Conservation (phyloP, 1,284 basidiomycete genomes). For the Flammula alnicola region DNA sequence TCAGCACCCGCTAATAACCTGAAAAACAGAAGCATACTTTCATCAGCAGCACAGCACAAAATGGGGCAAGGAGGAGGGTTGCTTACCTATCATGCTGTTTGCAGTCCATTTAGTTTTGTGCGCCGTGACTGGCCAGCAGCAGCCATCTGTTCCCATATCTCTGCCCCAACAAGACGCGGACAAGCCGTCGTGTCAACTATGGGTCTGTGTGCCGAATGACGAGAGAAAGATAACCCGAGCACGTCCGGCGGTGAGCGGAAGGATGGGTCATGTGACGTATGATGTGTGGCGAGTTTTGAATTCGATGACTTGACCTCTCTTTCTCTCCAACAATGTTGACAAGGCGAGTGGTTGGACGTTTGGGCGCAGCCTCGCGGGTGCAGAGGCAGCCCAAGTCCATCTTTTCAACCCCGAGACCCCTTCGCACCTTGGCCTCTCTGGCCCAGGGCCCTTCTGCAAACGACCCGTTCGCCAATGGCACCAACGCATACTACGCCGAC, state of each 20-base stretch:
- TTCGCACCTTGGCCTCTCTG: conserved; percentile 19
- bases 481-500: conserved; percentile 94
- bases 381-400: conserved; percentile 11
- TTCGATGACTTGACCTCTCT: not conserved
- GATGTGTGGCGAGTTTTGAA: conserved; percentile 2
- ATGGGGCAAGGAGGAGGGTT: not conserved
- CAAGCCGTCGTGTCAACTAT: no score
- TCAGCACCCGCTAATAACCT: conserved; percentile 72
- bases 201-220: no score
- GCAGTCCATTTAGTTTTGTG: conserved; percentile 62
- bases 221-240: not conserved
- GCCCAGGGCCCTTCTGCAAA: conserved; percentile 60
- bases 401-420: conserved; percentile 6
- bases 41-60: not conserved
- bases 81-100: conserved; percentile 69
- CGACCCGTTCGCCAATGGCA: conserved; percentile 87
- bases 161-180: conserved; percentile 60
- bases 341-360: conserved; percentile 25
- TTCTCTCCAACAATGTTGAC: conserved; percentile 23
- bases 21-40: not conserved
- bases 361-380: conserved; percentile 16
- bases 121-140: conserved; percentile 24
- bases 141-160: conserved; percentile 59
- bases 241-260: conserved; percentile 1
- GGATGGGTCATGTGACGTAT: conserved; percentile 4